Evolutionary conservation across 208 protist genomes (phyloP), one percentile per base, ranked within the genome.

Genomic region (Leishmania major): DNA sequence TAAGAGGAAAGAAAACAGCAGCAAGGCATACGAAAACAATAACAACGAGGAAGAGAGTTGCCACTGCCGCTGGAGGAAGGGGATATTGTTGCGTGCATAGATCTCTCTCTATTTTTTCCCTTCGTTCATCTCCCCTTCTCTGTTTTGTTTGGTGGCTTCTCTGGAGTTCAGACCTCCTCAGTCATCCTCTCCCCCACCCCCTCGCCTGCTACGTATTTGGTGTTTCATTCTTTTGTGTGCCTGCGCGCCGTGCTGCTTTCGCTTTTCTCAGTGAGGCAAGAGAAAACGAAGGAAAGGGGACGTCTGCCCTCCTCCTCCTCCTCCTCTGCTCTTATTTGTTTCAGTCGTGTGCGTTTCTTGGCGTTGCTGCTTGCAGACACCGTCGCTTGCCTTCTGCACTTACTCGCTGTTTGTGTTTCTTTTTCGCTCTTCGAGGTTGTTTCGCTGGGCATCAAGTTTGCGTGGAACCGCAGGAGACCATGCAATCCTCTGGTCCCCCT

Each of bases 401-500:
- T 10, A 72, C 4, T 47, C 37, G 15, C 37, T 47, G 35, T 17
- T 47, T 55, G 67, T 49, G 40, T 31, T 45, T 51, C 31, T 53
- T 28, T 19, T 74, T 53, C 55, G 25, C 37, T 74, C 25, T 37
- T 74, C 51, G 43, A 22, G n/a, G 25, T 28, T 31, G 25, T 53
- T n/a, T 37, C 28, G 22, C 70, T 22, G 3, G 73, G 22, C 51
- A 37, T 55, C 49, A 15, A 25, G 17, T 7, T 19, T 62, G n/a
- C 19, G 28, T 31, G n/a, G 75, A 31, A 3, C 37, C 6, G 7
- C 53, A 28, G 17, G 2, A 22, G 37, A 53, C 25, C 11, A 80
- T 80, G 77, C 77, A 73, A n/a, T 49, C 60, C 28, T 80, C 77
- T 19, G 60, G 60, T 35, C 62, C 77, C 8, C 60, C 77, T 60